Evolutionary conservation across 2,329 filamentous ascomycete species (phyloP).

Genomic region (Calonectria henricotiae): DNA sequence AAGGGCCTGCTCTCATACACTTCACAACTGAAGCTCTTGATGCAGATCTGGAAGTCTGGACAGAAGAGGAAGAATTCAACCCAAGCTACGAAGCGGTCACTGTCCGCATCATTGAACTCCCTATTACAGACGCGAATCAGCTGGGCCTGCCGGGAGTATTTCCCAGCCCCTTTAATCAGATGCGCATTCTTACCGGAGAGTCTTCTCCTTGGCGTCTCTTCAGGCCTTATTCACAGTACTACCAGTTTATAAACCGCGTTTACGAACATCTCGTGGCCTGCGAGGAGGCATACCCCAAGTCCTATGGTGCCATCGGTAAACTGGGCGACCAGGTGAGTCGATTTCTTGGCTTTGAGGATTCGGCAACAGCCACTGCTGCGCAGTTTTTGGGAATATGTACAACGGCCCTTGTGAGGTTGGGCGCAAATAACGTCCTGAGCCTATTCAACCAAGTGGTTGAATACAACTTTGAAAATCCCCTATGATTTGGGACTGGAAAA

Average conservation of each 20-base stretch:
- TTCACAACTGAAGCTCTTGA: slow-evolving; percentile 27
- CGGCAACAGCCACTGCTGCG: neutral
- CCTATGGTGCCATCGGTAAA: neutral
- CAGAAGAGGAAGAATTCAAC: neutral
- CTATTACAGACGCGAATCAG: neutral
- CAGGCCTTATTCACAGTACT: neutral
- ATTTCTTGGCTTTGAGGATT: slow-evolving; percentile 9
- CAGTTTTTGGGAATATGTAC: neutral
- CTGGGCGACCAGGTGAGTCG: neutral
- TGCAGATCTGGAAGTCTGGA: neutral
- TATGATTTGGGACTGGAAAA: neutral
- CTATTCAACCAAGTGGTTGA: too few species aligned
- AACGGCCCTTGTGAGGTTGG: neutral
- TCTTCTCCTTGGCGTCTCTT: neutral
- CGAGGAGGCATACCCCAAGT: neutral
- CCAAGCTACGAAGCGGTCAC: slow-evolving; percentile 12
- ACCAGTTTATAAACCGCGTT: neutral
- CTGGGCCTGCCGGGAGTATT: slow-evolving; percentile 12
- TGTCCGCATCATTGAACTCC: slow-evolving; percentile 31
- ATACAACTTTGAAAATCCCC: neutral
- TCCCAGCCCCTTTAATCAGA: slow-evolving; percentile 31
- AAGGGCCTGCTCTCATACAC: slow-evolving; percentile 31
- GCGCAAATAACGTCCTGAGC: neutral
- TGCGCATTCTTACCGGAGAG: slow-evolving; percentile 14
- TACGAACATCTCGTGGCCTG: neutral